These are phyloP conservation scores for Thoreauomyces humboldtii DNA, from an alignment of 192 early-diverging fungal genomes.

Conservation along the genomic window DNA sequence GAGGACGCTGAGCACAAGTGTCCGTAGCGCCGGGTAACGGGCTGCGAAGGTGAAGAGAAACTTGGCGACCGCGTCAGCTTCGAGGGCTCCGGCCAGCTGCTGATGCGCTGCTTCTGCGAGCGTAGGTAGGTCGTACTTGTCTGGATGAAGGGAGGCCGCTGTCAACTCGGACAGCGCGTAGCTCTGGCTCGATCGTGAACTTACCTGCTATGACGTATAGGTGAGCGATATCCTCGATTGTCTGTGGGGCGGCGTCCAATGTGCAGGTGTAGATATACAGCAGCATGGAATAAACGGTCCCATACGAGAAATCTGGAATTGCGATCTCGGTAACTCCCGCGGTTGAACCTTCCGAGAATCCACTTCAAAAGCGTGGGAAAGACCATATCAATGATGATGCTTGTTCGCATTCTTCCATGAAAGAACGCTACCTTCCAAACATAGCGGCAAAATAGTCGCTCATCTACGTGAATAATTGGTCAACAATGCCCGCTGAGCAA, in stretches of 20 bases:
- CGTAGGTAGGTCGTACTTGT: background rate
- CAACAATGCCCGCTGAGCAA: too few species aligned
- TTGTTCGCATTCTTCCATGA: background rate
- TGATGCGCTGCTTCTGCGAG: background rate
- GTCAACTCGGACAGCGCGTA: too few species aligned
- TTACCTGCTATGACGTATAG: constrained; percentile 2
- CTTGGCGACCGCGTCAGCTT: background rate
- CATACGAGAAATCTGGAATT: constrained; percentile 25
- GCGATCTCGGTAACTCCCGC: background rate
- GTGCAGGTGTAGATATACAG: constrained; percentile 17
- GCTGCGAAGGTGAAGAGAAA: background rate
- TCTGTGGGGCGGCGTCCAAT: background rate
- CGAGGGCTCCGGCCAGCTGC: background rate
- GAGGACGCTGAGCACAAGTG: background rate
- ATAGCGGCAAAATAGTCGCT: constrained; percentile 30
- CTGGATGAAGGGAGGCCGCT: too few species aligned
- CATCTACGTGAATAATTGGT: background rate
- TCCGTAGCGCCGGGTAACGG: background rate
- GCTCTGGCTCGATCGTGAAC: too few species aligned
- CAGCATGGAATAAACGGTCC: constrained; percentile 25
- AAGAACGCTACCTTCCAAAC: constrained; percentile 25
- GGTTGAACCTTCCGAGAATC: background rate
- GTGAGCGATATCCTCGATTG: background rate
- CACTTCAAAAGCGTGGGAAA: too few species aligned
- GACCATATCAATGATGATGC: constrained; percentile 5